Evolutionary conservation across 2,329 filamentous ascomycete genomes (phyloP).

Genomic region (Fusarium sp.): DNA sequence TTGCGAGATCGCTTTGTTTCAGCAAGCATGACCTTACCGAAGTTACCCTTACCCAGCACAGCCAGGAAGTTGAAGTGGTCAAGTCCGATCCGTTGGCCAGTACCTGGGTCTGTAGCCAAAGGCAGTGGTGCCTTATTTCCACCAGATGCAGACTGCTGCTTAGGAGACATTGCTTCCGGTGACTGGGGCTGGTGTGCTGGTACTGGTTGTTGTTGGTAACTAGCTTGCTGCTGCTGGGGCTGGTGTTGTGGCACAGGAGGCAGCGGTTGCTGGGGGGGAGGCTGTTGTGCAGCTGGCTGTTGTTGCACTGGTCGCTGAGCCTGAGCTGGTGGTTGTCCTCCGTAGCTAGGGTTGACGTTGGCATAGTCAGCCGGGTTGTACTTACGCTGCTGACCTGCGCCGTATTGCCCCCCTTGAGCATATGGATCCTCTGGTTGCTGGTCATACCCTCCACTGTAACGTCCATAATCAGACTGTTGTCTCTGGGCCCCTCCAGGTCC

Average conservation of each 20-base stretch:
- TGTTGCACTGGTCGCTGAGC: conserved; percentile 45
- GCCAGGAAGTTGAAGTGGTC: conserved; percentile 99
- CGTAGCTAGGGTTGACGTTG: conserved; percentile 62
- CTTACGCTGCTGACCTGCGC: conserved; percentile 62
- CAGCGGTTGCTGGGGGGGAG: conserved; percentile 51
- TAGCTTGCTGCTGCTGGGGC: conserved; percentile 47
- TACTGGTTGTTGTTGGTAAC: conserved; percentile 49
- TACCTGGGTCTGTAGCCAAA: conserved; percentile 76
- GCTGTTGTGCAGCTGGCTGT: conserved; percentile 50
- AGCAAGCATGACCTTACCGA: conserved; percentile 99
- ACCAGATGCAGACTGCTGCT: conserved; percentile 45
- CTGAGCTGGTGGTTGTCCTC: conserved; percentile 44
- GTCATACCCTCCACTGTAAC: conserved; percentile 47
- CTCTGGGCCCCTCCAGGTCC: conserved; percentile 50
- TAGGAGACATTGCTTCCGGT: conserved; percentile 48
- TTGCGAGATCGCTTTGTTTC: conserved; percentile 94
- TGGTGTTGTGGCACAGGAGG: conserved; percentile 42
- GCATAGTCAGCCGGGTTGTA: conserved; percentile 85
- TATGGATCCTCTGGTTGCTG: conserved; percentile 51
- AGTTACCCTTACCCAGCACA: conserved; percentile 98
- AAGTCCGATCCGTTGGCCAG: conserved; percentile 86
- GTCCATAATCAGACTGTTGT: conserved; percentile 47
- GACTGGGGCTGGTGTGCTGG: conserved; percentile 53
- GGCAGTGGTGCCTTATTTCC: conserved; percentile 68
- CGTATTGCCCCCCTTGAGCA: conserved; percentile 47